Percentiles rank a stretch among this genome's conserved stretches.
phyloP scores from a whole-genome alignment of 148 eudicot species.

The Chenopodium quinoa region DNA sequence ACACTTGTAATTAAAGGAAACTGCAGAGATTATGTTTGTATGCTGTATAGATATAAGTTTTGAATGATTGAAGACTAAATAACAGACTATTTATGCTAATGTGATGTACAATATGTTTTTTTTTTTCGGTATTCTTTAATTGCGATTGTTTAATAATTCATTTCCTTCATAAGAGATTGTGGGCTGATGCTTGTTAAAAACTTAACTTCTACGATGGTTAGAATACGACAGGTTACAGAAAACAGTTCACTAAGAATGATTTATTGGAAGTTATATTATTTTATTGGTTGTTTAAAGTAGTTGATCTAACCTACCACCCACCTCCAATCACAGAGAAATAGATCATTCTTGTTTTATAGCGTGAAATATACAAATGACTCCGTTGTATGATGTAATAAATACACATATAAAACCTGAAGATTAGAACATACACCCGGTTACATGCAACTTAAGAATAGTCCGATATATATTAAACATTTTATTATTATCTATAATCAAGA shows the following conservation, averaged over 20 bases:
- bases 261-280: neutral
- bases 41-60: too few relatives aligned
- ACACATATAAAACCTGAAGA: too few relatives aligned
- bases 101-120: too few relatives aligned
- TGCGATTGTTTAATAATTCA: too few relatives aligned
- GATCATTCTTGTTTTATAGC: neutral
- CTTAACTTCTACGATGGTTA: neutral
- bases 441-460: too few relatives aligned
- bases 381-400: neutral
- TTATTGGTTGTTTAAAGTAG: conserved; percentile 5
- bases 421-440: too few relatives aligned
- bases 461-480: neutral
- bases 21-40: too few relatives aligned
- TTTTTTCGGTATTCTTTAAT: too few relatives aligned
- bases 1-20: too few relatives aligned
- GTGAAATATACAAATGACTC: neutral
- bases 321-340: neutral
- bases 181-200: neutral
- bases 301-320: conserved; percentile 26
- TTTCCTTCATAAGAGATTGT: neutral
- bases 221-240: neutral
- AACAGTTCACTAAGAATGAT: neutral
- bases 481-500: neutral
- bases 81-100: too few relatives aligned
- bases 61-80: too few relatives aligned